Base-by-base conservation (phyloP, 345 rosid species). In the Angophora floribunda region DNA sequence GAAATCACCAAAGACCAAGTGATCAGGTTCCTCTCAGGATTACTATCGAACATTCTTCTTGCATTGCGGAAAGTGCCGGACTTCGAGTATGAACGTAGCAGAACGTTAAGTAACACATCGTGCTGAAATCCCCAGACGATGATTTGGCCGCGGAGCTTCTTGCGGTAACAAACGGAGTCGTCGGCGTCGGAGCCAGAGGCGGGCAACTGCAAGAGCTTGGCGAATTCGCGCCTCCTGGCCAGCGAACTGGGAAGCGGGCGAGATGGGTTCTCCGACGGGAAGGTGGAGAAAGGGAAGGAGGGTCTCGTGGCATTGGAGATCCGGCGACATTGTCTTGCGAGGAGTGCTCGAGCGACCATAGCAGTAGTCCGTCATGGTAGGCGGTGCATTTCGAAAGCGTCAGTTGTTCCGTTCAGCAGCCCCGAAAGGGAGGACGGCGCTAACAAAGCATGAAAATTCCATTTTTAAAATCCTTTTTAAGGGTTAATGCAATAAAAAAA, bases 1-100 rank as follows among this genome's bases (percentile, higher is more conserved):
- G 97, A 96, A 91, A 95, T 92, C 93, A 93, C 90, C 0, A 97
- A 93, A 86, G 99, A 96, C 97, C 99, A 96, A 85, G 95, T 91
- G 90, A 95, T 88, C 87, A 94, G 91, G 88, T 94, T 95, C 92
- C 94, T 95, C 3, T 93, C 92, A 19, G 93, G 51, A 94, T 95
- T 94, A 92, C 45, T 91, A 75, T 93, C 96, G 87, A 96, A 95
- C 94, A 96, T 10, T 59, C 87, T 89, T 51, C 94, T 89, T 51
- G 93, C 96, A 67, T 75, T 52, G 12, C 65, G 30, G 30, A 95
- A 47, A 87, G 86, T 47, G 57, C 88, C 90, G 51, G 88, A 84
- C 85, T 87, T 88, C 1, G 92, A 90, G 36, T 92, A 95, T 3
- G 26, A 24, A 10, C 85, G 90, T 21, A 95, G 65, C 55, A 96